Evolutionary conservation across 2,329 filamentous ascomycete species (phyloP).

Genomic region (Periconia sp.): DNA sequence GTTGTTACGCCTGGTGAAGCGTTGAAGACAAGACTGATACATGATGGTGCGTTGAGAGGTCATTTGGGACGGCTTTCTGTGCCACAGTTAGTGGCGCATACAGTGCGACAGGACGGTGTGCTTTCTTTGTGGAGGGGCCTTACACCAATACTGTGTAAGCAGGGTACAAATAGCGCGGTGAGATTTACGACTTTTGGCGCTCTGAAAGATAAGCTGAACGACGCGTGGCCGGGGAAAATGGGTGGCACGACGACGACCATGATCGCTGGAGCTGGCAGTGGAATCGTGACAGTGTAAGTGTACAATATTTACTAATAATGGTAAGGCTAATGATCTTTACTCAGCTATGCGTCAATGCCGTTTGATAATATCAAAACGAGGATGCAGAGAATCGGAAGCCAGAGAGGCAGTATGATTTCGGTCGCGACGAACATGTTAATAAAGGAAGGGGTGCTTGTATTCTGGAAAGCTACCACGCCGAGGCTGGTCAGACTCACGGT

Average conservation of each 20-base stretch:
- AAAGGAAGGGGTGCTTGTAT: constrained; percentile 1
- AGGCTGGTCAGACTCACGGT: constrained; percentile 1
- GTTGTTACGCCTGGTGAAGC: too few relatives aligned
- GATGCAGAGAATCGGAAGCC: too few relatives aligned
- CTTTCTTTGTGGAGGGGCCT: background rate
- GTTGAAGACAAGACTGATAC: background rate
- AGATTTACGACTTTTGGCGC: background rate
- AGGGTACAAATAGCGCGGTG: constrained; percentile 1
- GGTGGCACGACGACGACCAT: background rate
- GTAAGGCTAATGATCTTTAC: background rate
- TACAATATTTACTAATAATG: background rate
- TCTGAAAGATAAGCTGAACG: background rate
- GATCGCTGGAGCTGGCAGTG: constrained; percentile 2
- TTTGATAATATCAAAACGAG: too few relatives aligned
- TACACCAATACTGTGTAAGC: constrained; percentile 1
- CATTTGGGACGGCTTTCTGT: background rate
- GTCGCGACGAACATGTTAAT: background rate
- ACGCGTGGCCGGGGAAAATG: background rate
- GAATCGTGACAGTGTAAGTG: constrained; percentile 1
- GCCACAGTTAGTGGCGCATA: background rate
- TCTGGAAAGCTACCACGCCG: constrained; percentile 2
- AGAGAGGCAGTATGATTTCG: background rate
- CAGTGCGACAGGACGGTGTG: background rate
- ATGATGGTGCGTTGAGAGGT: background rate
- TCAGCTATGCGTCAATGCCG: too few relatives aligned